These are phyloP conservation scores for Terana coerulea DNA, from an alignment of 768 basidiomycete genomes.

Conservation along the genomic window DNA sequence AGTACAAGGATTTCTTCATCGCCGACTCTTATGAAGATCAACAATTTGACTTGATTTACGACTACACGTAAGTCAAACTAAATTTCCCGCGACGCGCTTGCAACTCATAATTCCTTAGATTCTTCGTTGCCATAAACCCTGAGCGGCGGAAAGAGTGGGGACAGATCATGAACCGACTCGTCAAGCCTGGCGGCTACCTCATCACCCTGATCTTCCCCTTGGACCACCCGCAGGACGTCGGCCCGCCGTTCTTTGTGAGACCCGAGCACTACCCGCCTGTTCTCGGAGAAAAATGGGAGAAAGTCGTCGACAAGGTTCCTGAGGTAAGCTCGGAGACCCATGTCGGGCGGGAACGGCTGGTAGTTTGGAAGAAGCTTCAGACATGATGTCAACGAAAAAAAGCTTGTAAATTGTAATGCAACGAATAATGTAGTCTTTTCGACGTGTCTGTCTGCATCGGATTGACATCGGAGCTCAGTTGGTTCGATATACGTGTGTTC, in stretches of 20 bases:
- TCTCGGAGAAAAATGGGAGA: slow-evolving; percentile 47
- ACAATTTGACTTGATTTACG: slow-evolving; percentile 56
- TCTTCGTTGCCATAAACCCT: slow-evolving; percentile 72
- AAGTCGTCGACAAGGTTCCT: slow-evolving; percentile 51
- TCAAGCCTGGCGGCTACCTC: slow-evolving; percentile 61
- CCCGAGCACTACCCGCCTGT: slow-evolving; percentile 52
- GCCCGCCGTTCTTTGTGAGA: slow-evolving; percentile 62
- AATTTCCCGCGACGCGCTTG: background rate
- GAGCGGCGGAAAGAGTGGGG: slow-evolving; percentile 52
- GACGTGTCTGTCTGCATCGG: too few species aligned
- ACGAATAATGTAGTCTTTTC: too few species aligned
- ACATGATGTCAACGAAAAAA: background rate
- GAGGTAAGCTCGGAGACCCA: slow-evolving; percentile 36
- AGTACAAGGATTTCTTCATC: slow-evolving; percentile 52
- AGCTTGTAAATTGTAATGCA: background rate
- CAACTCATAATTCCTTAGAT: slow-evolving; percentile 32
- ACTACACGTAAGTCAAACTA: slow-evolving; percentile 48
- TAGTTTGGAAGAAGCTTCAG: slow-evolving; percentile 51
- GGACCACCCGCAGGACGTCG: slow-evolving; percentile 37
- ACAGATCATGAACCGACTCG: slow-evolving; percentile 46
- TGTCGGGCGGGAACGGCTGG: slow-evolving; percentile 45
- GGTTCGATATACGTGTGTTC: too few species aligned
- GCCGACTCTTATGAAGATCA: slow-evolving; percentile 30
- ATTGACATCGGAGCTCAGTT: too few species aligned
- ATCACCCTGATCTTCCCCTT: slow-evolving; percentile 55